A percentile compares a stretch with the other conserved stretches of the same genome.
Evolutionary conservation across 1,284 basidiomycete species (phyloP).

Genomic region (Mycosarcoma mackinlayi): DNA sequence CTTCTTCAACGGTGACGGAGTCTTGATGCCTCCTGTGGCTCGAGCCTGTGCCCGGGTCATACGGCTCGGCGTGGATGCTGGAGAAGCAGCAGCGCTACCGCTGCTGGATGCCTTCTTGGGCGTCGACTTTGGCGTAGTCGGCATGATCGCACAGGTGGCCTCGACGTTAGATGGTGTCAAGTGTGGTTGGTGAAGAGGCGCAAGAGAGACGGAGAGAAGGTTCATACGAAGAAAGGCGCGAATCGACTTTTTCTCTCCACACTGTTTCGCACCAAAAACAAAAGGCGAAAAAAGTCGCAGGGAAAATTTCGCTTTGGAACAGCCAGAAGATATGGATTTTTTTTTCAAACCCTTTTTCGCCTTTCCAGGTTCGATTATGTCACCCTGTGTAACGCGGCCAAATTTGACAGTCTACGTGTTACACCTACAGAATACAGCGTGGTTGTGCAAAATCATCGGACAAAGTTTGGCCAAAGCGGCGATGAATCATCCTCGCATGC

Average conservation of each 20-base stretch:
- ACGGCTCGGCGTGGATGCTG: slow-evolving; percentile 27
- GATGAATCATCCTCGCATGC: slow-evolving; percentile 41
- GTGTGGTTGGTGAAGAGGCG: neutral
- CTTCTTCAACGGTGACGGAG: slow-evolving; percentile 41
- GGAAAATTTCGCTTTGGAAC: slow-evolving; percentile 3
- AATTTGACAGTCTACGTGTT: slow-evolving; percentile 4
- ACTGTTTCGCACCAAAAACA: neutral
- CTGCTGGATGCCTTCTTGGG: slow-evolving; percentile 26
- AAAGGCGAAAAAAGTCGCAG: neutral
- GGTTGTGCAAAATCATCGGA: neutral
- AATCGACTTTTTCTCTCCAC: neutral
- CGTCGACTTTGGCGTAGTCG: slow-evolving; percentile 32
- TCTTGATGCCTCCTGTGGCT: slow-evolving; percentile 29
- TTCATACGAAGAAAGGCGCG: neutral
- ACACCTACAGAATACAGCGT: neutral
- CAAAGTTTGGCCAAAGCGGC: slow-evolving; percentile 8
- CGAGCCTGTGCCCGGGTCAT: slow-evolving; percentile 40
- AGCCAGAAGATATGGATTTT: neutral
- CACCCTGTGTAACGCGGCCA: neutral
- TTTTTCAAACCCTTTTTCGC: neutral
- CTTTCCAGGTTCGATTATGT: slow-evolving; percentile 17
- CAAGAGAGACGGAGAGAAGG: neutral
- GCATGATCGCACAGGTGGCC: slow-evolving; percentile 11
- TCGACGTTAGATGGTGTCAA: neutral
- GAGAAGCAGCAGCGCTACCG: slow-evolving; percentile 12